phyloP scores from a whole-genome alignment of 2,329 filamentous ascomycete genomes.

The Claviceps sp. region DNA sequence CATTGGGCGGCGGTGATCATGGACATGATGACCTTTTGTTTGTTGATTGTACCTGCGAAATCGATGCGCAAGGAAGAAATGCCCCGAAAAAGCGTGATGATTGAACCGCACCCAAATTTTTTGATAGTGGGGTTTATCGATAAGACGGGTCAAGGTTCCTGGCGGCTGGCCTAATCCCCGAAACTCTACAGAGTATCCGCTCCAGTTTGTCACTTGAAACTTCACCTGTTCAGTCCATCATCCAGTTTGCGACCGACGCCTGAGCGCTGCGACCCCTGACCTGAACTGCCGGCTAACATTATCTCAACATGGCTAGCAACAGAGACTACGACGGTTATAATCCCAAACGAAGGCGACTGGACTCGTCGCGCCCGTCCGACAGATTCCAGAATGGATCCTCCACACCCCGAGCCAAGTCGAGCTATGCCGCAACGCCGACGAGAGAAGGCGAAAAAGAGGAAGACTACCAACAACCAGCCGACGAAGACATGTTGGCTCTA shows the following conservation, averaged over 20 bases:
- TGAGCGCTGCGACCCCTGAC: background rate
- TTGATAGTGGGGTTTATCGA: conserved; percentile 26
- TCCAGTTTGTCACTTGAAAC: background rate
- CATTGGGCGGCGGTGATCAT: conserved; percentile 69
- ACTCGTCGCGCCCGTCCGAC: conserved; percentile 16
- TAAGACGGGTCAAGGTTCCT: conserved; percentile 12
- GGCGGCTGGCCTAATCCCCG: background rate
- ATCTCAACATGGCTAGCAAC: conserved; percentile 19
- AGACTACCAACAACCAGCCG: conserved; percentile 46
- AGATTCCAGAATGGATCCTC: conserved; percentile 21
- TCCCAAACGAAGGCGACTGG: conserved; percentile 25
- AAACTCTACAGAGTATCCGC: conserved; percentile 8
- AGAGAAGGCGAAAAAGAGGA: conserved; percentile 21
- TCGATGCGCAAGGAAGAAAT: background rate
- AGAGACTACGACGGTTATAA: conserved; percentile 25
- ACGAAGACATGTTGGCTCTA: conserved; percentile 60
- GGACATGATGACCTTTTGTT: conserved; percentile 32
- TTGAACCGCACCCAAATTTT: conserved; percentile 17
- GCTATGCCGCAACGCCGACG: conserved; percentile 27
- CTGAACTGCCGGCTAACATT: background rate
- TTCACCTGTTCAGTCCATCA: background rate
- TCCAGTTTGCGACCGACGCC: background rate
- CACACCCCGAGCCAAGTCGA: conserved; percentile 22
- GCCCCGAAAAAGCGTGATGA: background rate
- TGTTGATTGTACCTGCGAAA: background rate